A percentile compares a stretch with the other conserved stretches of the same genome.
Evolutionary conservation across 164 flowering plant species (phyloP).

Genomic region (Nelumbo lutea): DNA sequence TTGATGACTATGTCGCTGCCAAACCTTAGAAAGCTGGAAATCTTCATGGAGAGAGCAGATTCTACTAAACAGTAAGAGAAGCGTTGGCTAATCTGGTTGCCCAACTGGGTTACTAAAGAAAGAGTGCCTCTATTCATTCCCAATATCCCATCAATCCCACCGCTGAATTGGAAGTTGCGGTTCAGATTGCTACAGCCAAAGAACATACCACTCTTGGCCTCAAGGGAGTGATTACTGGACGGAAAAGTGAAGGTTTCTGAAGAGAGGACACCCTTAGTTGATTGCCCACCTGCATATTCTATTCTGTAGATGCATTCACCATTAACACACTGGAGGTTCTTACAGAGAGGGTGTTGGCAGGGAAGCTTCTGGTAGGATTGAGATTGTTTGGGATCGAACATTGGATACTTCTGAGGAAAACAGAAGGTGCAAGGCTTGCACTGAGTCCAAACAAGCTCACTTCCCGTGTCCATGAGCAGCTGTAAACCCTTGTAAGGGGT

Average conservation of each 20-base stretch:
- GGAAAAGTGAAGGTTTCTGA: slow-evolving; percentile 1
- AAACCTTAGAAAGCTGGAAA: not conserved
- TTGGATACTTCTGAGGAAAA: not conserved
- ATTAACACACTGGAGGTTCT: not conserved
- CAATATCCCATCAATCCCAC: slow-evolving; percentile 1
- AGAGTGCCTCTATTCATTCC: slow-evolving; percentile 1
- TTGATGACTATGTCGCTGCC: not conserved
- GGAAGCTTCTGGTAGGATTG: not conserved
- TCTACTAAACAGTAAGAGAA: slow-evolving; percentile 3
- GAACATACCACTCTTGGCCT: not conserved
- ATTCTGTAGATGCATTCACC: not conserved
- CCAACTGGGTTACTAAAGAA: too few relatives aligned
- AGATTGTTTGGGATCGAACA: not conserved
- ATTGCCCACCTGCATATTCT: not conserved
- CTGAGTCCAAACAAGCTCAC: slow-evolving; percentile 9
- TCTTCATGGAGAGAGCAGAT: too few relatives aligned
- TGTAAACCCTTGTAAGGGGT: not conserved
- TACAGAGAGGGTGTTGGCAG: not conserved
- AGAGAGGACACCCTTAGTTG: not conserved
- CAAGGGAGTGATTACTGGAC: not conserved
- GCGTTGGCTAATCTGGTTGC: not conserved
- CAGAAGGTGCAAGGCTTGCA: slow-evolving; percentile 10
- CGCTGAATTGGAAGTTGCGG: not conserved
- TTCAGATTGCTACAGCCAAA: not conserved
- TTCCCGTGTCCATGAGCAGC: slow-evolving; percentile 5